Evolutionary conservation across 2,329 filamentous ascomycete genomes (phyloP).

Genomic region (Fusarium pininemorale): DNA sequence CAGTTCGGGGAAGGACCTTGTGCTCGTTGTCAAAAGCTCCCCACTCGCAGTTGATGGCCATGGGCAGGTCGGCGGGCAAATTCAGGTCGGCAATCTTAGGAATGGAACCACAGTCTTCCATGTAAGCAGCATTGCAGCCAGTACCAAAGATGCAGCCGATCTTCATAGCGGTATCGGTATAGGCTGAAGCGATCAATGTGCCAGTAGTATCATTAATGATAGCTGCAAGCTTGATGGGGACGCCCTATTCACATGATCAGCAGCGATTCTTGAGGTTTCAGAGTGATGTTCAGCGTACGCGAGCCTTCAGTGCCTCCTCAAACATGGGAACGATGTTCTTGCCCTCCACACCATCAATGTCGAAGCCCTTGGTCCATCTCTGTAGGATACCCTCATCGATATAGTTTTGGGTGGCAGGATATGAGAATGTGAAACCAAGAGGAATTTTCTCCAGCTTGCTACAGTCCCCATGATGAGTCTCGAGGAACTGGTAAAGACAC

Average conservation of each 20-base stretch:
- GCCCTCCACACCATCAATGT: slow-evolving; percentile 91
- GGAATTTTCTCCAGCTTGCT: slow-evolving; percentile 72
- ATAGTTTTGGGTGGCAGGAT: slow-evolving; percentile 91
- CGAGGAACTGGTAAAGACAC: slow-evolving; percentile 88
- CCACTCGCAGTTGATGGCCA: slow-evolving; percentile 98
- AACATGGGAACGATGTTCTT: slow-evolving; percentile 90
- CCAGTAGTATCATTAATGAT: slow-evolving; percentile 98
- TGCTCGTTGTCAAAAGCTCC: slow-evolving; percentile 97
- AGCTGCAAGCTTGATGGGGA: slow-evolving; percentile 92
- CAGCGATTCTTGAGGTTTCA: not conserved
- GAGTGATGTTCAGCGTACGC: slow-evolving; percentile 42
- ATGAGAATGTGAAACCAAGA: slow-evolving; percentile 95
- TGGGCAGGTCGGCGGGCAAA: slow-evolving; percentile 81
- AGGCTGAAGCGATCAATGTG: slow-evolving; percentile 94
- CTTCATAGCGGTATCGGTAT: slow-evolving; percentile 92
- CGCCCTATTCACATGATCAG: slow-evolving; percentile 63
- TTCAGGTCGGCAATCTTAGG: slow-evolving; percentile 95
- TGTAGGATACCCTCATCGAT: slow-evolving; percentile 93
- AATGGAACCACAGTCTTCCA: slow-evolving; percentile 90
- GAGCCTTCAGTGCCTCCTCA: slow-evolving; percentile 76
- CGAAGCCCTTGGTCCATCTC: slow-evolving; percentile 97
- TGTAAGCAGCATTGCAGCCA: slow-evolving; percentile 97
- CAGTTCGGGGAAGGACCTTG: slow-evolving; percentile 83
- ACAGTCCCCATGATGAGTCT: slow-evolving; percentile 79
- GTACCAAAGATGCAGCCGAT: slow-evolving; percentile 99